Evolutionary conservation across 495 filamentous ascomycete genomes (phyloP), one percentile per base, ranked within the genome.

Genomic region (Articulospora tetracladia): DNA sequence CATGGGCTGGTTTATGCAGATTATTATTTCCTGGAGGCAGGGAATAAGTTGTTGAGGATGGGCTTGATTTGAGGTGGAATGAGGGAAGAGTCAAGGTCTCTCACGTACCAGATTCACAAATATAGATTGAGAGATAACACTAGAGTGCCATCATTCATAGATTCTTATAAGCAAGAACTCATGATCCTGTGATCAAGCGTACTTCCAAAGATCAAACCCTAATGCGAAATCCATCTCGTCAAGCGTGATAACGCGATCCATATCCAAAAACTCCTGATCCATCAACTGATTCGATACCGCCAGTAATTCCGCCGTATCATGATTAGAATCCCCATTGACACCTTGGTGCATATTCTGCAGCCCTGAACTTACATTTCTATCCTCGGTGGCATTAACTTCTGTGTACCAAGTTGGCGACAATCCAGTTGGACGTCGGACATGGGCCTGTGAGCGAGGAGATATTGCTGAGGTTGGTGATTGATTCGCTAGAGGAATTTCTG

Each of bases 1-100:
- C 70, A 72, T 48, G 77, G 75, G 36, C 58, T 79, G 8, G 77
- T 78, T 15, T 79, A 79, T 69, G 77, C 71, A 0, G 76, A 77
- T 62, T 79, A 78, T 58, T 79, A 76, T 60, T 69, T 78, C 44
- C 53, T 79, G 13, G 73, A 77, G 57, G 70, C 75, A 34, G 75
- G 76, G 26, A 79, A 79, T 59, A 62, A 64, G 44, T 56, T 70
- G 58, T 36, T 70, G 49, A 27, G 62, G 19, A 70, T 70, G 68
- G 63, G 66, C 0, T 51, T 70, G 22, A 54, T 58, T 13, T 70
- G 39, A 55, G 27, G 3, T 44, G 17, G 39, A 44, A 19, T 19
- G 39, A 44, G 15, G 15, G 10, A n/a, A 44, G 39, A 44, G n/a
- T 3, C 15, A 44, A 44, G 7, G 39, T 44, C 3, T 8, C 39